Conservation (phyloP, 2,329 filamentous ascomycete species). For the Chaetomiaceae sp. region DNA sequence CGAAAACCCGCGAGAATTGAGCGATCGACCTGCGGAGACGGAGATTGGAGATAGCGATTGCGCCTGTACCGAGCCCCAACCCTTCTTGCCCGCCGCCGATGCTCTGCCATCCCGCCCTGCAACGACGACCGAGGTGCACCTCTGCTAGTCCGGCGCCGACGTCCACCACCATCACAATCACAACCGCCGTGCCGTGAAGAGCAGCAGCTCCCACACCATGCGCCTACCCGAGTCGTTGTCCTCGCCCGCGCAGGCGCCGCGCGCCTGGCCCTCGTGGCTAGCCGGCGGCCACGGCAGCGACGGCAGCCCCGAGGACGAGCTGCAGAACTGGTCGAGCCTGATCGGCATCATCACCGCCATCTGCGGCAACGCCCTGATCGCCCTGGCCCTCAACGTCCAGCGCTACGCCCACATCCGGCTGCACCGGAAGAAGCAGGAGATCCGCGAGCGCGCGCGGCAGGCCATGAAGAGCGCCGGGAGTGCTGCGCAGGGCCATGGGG, state of each 20-base stretch:
- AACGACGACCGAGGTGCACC: conserved; percentile 15
- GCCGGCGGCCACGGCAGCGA: conserved; percentile 19
- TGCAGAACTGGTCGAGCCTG: conserved; percentile 78
- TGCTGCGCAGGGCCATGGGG: conserved; percentile 24
- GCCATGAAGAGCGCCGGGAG: conserved; percentile 43
- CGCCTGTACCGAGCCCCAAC: background rate
- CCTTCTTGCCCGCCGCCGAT: conserved; percentile 8
- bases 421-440: conserved; percentile 59
- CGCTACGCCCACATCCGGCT: conserved; percentile 89
- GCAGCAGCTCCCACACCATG: conserved; percentile 7
- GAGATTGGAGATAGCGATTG: no score
- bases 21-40: background rate
- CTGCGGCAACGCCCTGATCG: conserved; percentile 87
- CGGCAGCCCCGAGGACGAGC: conserved; percentile 39
- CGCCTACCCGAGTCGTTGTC: conserved; percentile 1
- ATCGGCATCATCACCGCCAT: conserved; percentile 95
- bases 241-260: conserved; percentile 4
- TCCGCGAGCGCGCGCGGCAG: conserved; percentile 48
- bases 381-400: conserved; percentile 91
- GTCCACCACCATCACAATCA: no score
- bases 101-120: conserved; percentile 2
- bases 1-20: background rate
- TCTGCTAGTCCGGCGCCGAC: conserved; percentile 8
- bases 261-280: conserved; percentile 9
- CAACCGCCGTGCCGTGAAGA: conserved; percentile 5